Base-by-base conservation (phyloP, 2,329 filamentous ascomycete genomes). In the Arachnopeziza araneosa region DNA sequence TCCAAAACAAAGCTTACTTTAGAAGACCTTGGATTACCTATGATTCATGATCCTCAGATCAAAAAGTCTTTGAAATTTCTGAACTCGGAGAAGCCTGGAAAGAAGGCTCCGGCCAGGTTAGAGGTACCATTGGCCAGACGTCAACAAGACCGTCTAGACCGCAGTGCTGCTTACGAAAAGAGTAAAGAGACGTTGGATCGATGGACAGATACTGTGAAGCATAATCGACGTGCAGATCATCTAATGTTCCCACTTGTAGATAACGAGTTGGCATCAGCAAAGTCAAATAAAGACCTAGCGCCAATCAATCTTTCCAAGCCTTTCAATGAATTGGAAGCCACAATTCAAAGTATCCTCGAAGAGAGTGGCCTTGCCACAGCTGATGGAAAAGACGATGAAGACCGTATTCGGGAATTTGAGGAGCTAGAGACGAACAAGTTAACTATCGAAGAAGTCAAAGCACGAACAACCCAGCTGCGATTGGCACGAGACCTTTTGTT, bases 131-230 rank as follows among this genome's bases (percentile, higher is more conserved):
- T 97, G 5, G 85, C 91, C 1, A 92, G 90, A 72, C 84, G 93
- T 62, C 89, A 96, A 68, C 93, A 98, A 74, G 92, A 93, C 71
- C 86, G 87, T 55, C 76, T 97, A 19, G 88, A 96, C 69, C 90
- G 95, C 56, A 79, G 80, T 56, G 91, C 86, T 24, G 95, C 95
- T 2, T 96, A 93, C 68, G 86, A 92, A 44, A 93, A 96, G 78
- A 93, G 91, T 55, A 96, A 96, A 69, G 88, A 97, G 74, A 93
- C 92, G 0, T 79, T 99, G 24, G 86, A 90, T 64, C 86, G 91
- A 68, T 99, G 95, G 95, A 88, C 88, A 32, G 93, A 97, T 62
- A 98, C 95, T 0, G 92, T 99, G 70, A 96, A 97, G 76, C 86
- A 91, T 32, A 97, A 97, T 74, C 88, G 95, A 61, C 84, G 91